A percentile compares a stretch with the other conserved stretches of the same genome.
phyloP scores from a whole-genome alignment of 306 rosid genomes.

The Styphnolobium japonicum region DNA sequence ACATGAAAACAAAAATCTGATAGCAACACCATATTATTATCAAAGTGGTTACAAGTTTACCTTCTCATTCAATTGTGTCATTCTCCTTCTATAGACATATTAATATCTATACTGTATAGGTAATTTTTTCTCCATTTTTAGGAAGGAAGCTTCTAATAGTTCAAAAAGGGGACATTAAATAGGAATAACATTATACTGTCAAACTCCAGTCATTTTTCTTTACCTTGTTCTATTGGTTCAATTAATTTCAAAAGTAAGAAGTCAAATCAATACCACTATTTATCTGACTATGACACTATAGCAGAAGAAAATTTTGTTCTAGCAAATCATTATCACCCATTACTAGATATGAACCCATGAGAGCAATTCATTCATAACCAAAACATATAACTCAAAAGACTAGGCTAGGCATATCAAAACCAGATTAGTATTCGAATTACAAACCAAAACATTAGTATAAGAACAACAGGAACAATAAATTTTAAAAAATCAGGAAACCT shows the following conservation, averaged over 20 bases:
- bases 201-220: background rate
- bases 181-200: background rate
- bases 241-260: background rate
- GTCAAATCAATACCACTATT: slow-evolving; percentile 7
- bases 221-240: background rate
- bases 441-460: too few species aligned
- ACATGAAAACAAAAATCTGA: background rate
- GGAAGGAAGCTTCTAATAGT: background rate
- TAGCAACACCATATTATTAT: background rate
- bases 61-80: background rate
- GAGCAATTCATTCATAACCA: background rate
- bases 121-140: background rate
- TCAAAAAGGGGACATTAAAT: background rate
- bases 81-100: background rate
- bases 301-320: background rate
- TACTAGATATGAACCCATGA: background rate
- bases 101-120: background rate
- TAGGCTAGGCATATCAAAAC: too few species aligned
- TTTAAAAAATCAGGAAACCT: too few species aligned
- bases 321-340: slow-evolving; percentile 7
- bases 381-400: too few species aligned
- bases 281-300: background rate
- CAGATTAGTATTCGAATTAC: too few species aligned
- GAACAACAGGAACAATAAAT: too few species aligned
- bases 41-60: background rate